Base-by-base conservation (phyloP, 768 basidiomycete species). In the Tubosaeta sp. region DNA sequence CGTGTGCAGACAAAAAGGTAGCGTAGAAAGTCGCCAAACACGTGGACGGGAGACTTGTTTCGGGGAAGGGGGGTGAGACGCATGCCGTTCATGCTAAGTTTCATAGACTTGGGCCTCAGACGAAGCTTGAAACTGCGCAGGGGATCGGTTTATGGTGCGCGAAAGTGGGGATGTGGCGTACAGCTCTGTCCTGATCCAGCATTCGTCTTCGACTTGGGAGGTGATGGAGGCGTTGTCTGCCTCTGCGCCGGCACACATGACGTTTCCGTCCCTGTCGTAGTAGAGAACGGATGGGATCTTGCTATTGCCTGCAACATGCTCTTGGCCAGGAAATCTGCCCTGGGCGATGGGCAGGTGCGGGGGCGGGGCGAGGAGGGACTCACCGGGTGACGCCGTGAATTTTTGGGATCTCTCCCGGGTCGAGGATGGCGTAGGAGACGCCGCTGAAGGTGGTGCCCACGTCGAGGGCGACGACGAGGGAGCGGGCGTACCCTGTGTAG, bases 391-490 rank as follows among this genome's bases (percentile, higher is more conserved):
- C 86, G 32, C 87, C 86, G 55, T 86, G 76, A 19, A 90, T 90
- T 64, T 87, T 86, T 5, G 88, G 87, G 14, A 90, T 79, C 63
- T 90, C 86, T 8, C 83, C 83, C 11, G 88, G 88, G 57, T 89
- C 86, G 30, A 90, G 79, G 52, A 90, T 86, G 2, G 87, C 85
- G 65, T 90, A 90, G 30, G 88, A 90, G 2, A 85, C 88, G 14
- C 88, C 88, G 59, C 84, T 86, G 61, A 90, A 90, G 0, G 88
- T 90, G 1, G 87, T 90, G 22, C 88, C 88, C 56, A 90, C 79
- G 60, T 90, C 88, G 66, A 90, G 80, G 6, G 88, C 87, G 59
- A 90, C 76, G 55, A 85, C 86, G 48, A 90, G 78, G 51, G 84
- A 79, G 58, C 86, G 77, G 16, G 71, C 69, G 12, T 74, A 60